A percentile compares a stretch with the other conserved stretches of the same genome.
These are phyloP conservation scores for Polytolypa hystricis DNA, from an alignment of 2,329 filamentous ascomycete genomes.

Conservation along the genomic window DNA sequence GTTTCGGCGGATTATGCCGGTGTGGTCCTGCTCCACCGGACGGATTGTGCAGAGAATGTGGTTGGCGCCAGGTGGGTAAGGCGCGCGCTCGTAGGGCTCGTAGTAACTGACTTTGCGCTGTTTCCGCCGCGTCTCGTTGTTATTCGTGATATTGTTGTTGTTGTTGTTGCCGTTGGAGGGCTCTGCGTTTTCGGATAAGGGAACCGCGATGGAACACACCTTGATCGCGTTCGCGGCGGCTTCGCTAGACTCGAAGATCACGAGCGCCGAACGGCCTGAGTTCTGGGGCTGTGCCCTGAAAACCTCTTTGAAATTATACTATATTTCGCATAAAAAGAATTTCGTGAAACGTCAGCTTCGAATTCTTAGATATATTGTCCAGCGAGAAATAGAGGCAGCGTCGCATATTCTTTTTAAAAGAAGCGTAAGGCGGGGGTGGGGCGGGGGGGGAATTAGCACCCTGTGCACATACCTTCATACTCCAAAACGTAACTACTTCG, in stretches of 20 bases:
- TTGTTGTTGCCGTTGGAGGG: constrained; percentile 23
- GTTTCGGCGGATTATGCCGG: constrained; percentile 19
- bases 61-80: too few relatives aligned
- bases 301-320: constrained; percentile 12
- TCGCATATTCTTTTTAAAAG: too few relatives aligned
- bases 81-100: not conserved
- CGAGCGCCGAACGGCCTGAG: constrained; percentile 17
- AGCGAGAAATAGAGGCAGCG: too few relatives aligned
- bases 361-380: too few relatives aligned
- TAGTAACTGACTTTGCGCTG: constrained; percentile 17
- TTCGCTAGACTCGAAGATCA: constrained; percentile 21
- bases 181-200: too few relatives aligned
- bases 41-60: constrained; percentile 22
- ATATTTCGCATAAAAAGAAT: not conserved
- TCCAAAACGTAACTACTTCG: constrained; percentile 29
- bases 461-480: constrained; percentile 20
- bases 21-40: constrained; percentile 21
- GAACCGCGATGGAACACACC: constrained; percentile 7
- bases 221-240: constrained; percentile 1
- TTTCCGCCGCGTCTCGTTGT: constrained; percentile 21
- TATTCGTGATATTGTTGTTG: too few relatives aligned
- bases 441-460: too few relatives aligned
- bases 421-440: too few relatives aligned
- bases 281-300: constrained; percentile 15
- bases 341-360: not conserved